Base-by-base conservation (phyloP, 129 eudicot species). In the Lonicera japonica region DNA sequence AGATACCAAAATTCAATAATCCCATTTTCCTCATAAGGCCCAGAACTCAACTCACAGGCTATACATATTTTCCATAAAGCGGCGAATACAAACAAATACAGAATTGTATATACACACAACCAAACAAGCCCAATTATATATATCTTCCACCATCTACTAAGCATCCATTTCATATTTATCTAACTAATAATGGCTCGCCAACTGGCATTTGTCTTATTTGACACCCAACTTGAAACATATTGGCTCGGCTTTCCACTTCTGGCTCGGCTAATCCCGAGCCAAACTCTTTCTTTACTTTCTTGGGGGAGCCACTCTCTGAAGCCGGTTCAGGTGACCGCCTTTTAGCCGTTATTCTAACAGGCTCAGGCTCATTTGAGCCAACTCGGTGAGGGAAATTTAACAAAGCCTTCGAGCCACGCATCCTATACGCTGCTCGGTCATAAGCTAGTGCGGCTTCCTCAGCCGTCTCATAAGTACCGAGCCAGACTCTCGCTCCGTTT, bases 401-500 rank as follows among this genome's bases (percentile, higher is more conserved):
- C 65, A 81, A 57, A 62, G 96, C 96, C 73, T 84, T 84, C 0
- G 96, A 71, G 62, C 96, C 96, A 34, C 96, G 88, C 96, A 88
- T 84, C 67, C 89, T 74, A 22, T 84, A 88, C 22, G 96, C 96
- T 13, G 96, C 96, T 69, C 73, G 75, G 29, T 88, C 96, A 13
- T 88, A 88, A 47, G 96, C 96, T 68, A 78, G 45, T 4, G 96
- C 96, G 20, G 96, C 96, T 74, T 81, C 96, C 75, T 79, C 96
- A 60, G 92, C 96, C 77, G 96, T 88, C 46, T 88, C 96, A 45
- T 88, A 88, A 8, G 96, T 88, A 53, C 96, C 96, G 21, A 88
- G 96, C 96, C 96, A 88, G 63, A 88, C 96, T 60, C 96, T 73
- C 5, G 96, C 94, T 20, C 96, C 96, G 65, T 74, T 81, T 22